Base-by-base conservation (phyloP, 148 eudicot species). In the Fagopyrum tataricum region DNA sequence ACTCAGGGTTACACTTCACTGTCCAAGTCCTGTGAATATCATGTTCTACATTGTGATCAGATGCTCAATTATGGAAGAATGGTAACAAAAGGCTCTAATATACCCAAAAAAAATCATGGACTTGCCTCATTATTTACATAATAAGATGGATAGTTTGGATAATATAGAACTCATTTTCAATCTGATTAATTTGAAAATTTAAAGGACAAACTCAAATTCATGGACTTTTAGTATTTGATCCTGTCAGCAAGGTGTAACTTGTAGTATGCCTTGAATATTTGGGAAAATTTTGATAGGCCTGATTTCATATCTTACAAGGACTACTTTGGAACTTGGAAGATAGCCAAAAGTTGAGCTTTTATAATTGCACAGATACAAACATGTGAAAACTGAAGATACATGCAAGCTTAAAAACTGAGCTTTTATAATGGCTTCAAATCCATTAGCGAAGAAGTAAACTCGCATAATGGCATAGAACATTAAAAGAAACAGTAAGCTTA, bases 1-100 rank as follows among this genome's bases (percentile, higher is more conserved):
- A 95, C 79, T 87, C 96, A 10, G 99, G 99, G 79, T 95, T 95
- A 76, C 90, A 91, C 81, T 82, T 87, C 70, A 91, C 97, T 70
- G 89, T 76, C 97, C 97, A 95, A 59, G 99, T 92, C 99, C 97
- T 95, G 87, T 75, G 79, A 67, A 43, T 67, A 67, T 71, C 53
- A 70, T 76, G 76, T 76, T 69, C 62, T 39, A 17, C 44, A 39
- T 21, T 72, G 73, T 23, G 64, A 48, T 48, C 46, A 51, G 53
- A 82, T 23, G 66, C 71, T 53, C 44, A 68, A 42, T 18, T 4
- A 43, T 67, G 48, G 12, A 70, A 42, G 52, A 4, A 20, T 42
- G 6, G 23, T 18, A 37, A 26, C 18, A 21, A 56, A 20, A 56
- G 62, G 26, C 13, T 7, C 31, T 56, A 18, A 56, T 20, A 56